Base-by-base conservation (phyloP, 331 rosid species). In the Quercus phellos region DNA sequence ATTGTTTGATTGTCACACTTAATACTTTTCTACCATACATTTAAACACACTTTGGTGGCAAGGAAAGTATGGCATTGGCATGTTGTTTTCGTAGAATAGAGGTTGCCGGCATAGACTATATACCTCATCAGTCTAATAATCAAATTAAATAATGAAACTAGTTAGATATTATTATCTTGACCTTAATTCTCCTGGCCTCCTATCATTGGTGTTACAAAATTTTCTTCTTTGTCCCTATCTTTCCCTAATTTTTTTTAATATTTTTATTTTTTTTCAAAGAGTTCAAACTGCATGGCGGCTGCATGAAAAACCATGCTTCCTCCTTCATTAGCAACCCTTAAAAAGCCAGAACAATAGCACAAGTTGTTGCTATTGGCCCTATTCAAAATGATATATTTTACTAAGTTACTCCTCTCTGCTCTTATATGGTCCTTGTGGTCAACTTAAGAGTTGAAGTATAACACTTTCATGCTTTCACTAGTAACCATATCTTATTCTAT, bases 81-180 rank as follows among this genome's bases (percentile, higher is more conserved):
- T 30, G 80, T 79, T 70, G 13, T 55, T 78, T 75, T 83, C 81
- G 70, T 24, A 75, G 61, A 55, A 61, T 42, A 67, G 4, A 66
- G 67, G 13, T n/a, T 27, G 19, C 16, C 16, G 5, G 16, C 6
- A 19, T 11, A 24, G 50, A 43, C 69, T 56, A 18, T 16, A 58
- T 58, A 38, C 73, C 26, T 60, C 66, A 14, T 3, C 24, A 79
- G 27, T 59, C 54, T n/a, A 34, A 61, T 59, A 58, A 43, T 42
- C 34, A 59, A 58, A 43, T 42, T 29, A 43, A 26, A 16, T 38
- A 14, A 38, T 38, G 11, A 38, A 38, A 38, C 46, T 38, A 1
- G 16, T 13, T 55, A 27, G 13, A 18, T 51, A 55, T 51, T 72
- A 55, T 78, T 61, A n/a, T 17, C 46, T 55, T 69, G 81, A 71